phyloP scores from a whole-genome alignment of 805 yeast species.

The Wickerhamomyces canadensis region DNA sequence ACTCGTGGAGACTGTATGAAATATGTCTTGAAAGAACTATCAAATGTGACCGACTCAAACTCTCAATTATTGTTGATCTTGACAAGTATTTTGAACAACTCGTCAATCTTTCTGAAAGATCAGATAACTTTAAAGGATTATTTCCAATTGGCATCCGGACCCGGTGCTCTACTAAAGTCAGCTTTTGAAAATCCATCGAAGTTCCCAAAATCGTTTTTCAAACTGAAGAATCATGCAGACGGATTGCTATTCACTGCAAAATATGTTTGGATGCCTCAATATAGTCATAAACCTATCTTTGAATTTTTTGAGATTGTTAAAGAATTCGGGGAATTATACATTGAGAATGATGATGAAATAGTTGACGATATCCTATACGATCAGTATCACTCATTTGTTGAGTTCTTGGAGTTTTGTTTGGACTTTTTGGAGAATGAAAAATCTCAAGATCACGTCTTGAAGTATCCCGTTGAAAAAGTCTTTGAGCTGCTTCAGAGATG shows the following conservation, averaged over 20 bases:
- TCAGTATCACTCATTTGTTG: background rate
- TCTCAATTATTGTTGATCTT: background rate
- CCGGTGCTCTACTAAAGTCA: background rate
- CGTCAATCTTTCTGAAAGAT: background rate
- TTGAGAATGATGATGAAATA: slow-evolving; percentile 1
- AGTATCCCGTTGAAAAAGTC: background rate
- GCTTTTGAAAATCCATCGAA: slow-evolving; percentile 1
- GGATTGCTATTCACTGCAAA: slow-evolving; percentile 2
- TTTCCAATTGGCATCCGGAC: background rate
- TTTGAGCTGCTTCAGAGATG: background rate
- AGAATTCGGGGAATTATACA: slow-evolving; percentile 1
- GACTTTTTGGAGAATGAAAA: background rate
- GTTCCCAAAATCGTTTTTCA: slow-evolving; percentile 1
- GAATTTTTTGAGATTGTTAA: background rate
- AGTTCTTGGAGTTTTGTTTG: background rate
- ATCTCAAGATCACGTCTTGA: background rate
- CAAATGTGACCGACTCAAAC: background rate
- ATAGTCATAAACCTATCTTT: background rate
- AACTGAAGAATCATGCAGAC: slow-evolving; percentile 1
- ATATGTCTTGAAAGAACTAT: background rate
- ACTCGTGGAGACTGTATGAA: slow-evolving; percentile 2
- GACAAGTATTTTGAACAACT: background rate
- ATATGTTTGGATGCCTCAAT: slow-evolving; percentile 1
- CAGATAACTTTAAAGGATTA: background rate
- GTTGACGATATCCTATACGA: background rate